Evolutionary conservation across 768 basidiomycete species (phyloP).

Genomic region (Tulasnella calospora): DNA sequence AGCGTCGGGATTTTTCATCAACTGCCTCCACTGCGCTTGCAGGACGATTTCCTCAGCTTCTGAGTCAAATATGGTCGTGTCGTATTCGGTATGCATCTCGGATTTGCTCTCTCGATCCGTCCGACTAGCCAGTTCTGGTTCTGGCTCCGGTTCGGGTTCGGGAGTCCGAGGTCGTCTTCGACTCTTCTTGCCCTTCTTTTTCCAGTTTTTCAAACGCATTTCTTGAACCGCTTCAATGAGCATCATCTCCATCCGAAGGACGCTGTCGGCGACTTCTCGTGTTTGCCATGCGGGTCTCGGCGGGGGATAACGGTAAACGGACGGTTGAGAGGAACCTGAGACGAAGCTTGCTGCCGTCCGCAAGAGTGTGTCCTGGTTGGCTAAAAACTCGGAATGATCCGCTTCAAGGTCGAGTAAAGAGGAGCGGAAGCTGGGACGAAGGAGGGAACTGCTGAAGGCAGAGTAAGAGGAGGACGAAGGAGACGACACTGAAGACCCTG

Average conservation of each 20-base stretch:
- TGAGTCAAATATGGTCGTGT: background rate
- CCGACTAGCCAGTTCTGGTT: background rate
- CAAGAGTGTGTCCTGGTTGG: background rate
- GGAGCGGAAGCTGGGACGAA: background rate
- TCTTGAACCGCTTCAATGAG: background rate
- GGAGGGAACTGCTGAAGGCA: background rate
- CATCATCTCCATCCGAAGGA: background rate
- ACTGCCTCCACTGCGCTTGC: background rate
- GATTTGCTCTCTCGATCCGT: background rate
- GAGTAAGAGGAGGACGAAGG: background rate
- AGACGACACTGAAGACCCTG: background rate
- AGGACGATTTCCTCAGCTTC: background rate
- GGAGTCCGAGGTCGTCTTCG: background rate
- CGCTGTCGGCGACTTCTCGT: conserved; percentile 1
- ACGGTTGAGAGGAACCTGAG: background rate
- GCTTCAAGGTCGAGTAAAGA: background rate
- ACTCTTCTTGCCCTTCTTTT: background rate
- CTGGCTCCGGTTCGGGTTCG: background rate
- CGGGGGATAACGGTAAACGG: background rate
- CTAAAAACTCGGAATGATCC: background rate
- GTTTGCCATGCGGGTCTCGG: background rate
- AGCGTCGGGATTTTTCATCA: background rate
- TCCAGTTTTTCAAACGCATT: background rate
- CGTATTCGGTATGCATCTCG: background rate
- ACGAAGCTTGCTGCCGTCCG: background rate